Evolutionary conservation across 495 filamentous ascomycete genomes (phyloP), one percentile per base, ranked within the genome.

Genomic region (Penicillium flavigenum): DNA sequence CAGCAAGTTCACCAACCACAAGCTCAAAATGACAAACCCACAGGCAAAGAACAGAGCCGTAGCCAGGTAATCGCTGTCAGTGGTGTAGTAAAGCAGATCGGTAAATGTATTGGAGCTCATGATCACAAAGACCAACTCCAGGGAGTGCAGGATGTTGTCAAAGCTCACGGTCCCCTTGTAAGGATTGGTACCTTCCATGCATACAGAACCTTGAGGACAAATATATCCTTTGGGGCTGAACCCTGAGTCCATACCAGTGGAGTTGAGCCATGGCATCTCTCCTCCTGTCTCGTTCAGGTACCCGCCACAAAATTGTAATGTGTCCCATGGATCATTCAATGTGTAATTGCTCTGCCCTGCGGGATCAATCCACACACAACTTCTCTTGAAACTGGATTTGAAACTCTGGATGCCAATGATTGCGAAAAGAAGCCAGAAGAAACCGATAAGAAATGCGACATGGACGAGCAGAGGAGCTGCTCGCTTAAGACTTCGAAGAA

Each of bases 361-460:
- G 0, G 76, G 85, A 56, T 89, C 86, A 52, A 85, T 70, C 93
- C 92, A 99, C 19, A 92, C 86, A 67, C 94, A 99, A 55, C 83
- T 89, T 32, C 94, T 87, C 62, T 86, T 82, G 29, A 97, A 76
- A 66, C 94, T 98, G 8, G 91, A 89, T 71, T 99, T 99, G 82
- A 99, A 99, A 72, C 88, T 94, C 72, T 99, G 94, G 16, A 98
- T 87, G 2, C 95, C 94, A 43, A 98, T 83, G 60, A 99, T 96
- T 29, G 93, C 95, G 74, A 99, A 99, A 8, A 99, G 77, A 43
- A 99, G 86, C 94, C 94, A 99, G 70, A 99, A 99, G 75, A 99
- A 99, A 26, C 91, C 86, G 68, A 99, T 95, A 16, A 99, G 78
- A 66, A 99, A 96, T 5, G 90, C 92, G 34, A 99, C 95, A 59